Evolutionary conservation across 2,329 filamentous ascomycete species (phyloP), one percentile per base, ranked within the genome.

Genomic region (Fusarium anthophilum): DNA sequence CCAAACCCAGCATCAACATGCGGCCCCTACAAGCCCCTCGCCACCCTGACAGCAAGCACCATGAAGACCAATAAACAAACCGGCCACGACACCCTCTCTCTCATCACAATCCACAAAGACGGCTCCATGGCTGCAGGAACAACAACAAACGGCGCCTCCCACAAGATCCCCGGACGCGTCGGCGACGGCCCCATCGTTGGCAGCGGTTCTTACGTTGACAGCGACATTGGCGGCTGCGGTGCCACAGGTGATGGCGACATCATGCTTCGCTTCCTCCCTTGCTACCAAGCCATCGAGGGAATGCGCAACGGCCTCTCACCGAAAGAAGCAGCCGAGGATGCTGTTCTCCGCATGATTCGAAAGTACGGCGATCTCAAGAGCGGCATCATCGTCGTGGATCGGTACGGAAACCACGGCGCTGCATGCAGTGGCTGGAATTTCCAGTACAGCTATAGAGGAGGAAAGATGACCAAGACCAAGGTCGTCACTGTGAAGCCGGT

Each of bases 191-290:
- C 88, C 8, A 89, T 89, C 58, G 82, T 84, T 0, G 88, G 88
- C 3, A 87, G 86, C 60, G 88, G 87, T 5, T 87, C 87, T 3
- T 90, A 90, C 71, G 88, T 87, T 7, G 88, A 90, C 69, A 82
- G 81, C 9, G 86, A 87, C 7, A 84, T 87, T 3, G 88, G 87
- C 4, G 88, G 85, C 1, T 90, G 88, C 72, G 88, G 87, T 13
- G 87, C 88, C 5, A 89, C 88, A 1, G 88, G 88, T 3, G 87
- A 90, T 61, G 88, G 88, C 2, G 88, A 90, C 74, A 79, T 89
- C 66, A 88, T 89, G 87, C 87, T 89, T 84, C 83, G 87, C 8
- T 88, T 89, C 70, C 76, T 89, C 30, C 88, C 88, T 1, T 90
- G 88, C 75, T 89, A 89, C 73, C 88, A 89, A 74, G 88, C 87